Base-by-base conservation (phyloP, 2,329 filamentous ascomycete genomes). In the Neurospora sp. region DNA sequence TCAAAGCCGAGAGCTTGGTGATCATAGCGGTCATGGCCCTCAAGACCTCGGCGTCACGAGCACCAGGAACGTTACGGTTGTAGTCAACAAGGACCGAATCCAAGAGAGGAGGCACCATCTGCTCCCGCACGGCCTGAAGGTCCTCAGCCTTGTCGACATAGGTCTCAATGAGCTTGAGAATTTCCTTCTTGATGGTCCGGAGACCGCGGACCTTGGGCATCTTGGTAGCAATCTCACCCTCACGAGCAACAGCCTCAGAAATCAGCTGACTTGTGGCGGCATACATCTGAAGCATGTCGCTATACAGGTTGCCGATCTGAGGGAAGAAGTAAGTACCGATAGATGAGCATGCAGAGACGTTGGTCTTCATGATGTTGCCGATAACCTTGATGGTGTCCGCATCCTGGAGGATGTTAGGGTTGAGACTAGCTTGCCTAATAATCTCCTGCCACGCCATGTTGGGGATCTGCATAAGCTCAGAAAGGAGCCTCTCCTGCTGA, bases 321-420 rank as follows among this genome's bases (percentile, higher is more conserved):
- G 96, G 95, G 78, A 97, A 97, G 81, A 99, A 99, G 82, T 98
- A 99, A 68, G 93, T 90, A 40, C 96, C 96, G 71, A 99, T 96
- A 0, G 96, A 98, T 42, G 92, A 93, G 80, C 96, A 99, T 42
- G 96, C 96, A n/a, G 96, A 95, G 4, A 99, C 96, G 76, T 99
- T 99, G 0, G 96, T 99, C 87, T 99, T 99, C 96, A 99, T 99
- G 79, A 99, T 97, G 82, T 99, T 99, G 74, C 96, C 96, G 73
- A 99, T 94, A 75, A 99, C 90, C 84, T 99, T 99, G 83, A 99
- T 98, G 0, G 94, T 97, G 75, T 99, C 94, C 11, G 90, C 85
- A 77, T 98, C 93, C 79, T 98, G 93, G 13, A 99, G 85, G 74
- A 96, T 93, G 28, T 89, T 86, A 0, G 96, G 93, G 78, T 97